Base-by-base conservation (phyloP, 2,329 filamentous ascomycete genomes). In the Cryphonectria parasitica region DNA sequence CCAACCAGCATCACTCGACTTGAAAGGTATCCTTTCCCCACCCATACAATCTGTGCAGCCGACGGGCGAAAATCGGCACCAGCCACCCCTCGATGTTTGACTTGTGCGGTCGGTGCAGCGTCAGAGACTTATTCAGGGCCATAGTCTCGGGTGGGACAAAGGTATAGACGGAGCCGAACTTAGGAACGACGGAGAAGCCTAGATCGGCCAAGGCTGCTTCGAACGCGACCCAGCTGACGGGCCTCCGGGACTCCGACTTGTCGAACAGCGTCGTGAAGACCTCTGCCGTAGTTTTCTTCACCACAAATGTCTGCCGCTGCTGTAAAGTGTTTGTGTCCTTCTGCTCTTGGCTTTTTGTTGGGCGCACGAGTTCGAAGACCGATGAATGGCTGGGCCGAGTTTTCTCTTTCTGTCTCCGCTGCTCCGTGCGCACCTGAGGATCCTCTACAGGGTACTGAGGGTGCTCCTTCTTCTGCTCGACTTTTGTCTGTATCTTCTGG, bases 341-440 rank as follows among this genome's bases (percentile, higher is more conserved):
- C 13, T 43, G 43, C 17, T 28, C 25, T n/a, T 22, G 36, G 4
- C 4, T 8, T 43, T 73, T 52, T 0, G 45, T 7, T 0, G 64
- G 39, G 4, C 76, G 71, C 7, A 72, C 69, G 63, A 80, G 78
- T 1, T 80, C 78, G 64, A 80, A 81, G 0, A 75, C 67, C 0
- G 80, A 82, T 0, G 79, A 78, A 36, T 81, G 74, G 0, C 75
- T 69, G 3, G 79, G 81, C 0, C 83, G 81, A 0, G 83, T 85
- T 76, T 85, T 86, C 60, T 82, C 78, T 71, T 85, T 86, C 56
- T 80, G 70, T 31, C 74, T 79, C 34, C 80, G 79, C 60, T 80
- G 75, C 68, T 83, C 75, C 1, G 82, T 71, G 13, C 70, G 73
- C 0, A 77, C 39, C 28, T 79, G 77, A 7, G 61, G 62, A 0